phyloP scores from a whole-genome alignment of 2,329 filamentous ascomycete genomes.

The Calonectria henricotiae region DNA sequence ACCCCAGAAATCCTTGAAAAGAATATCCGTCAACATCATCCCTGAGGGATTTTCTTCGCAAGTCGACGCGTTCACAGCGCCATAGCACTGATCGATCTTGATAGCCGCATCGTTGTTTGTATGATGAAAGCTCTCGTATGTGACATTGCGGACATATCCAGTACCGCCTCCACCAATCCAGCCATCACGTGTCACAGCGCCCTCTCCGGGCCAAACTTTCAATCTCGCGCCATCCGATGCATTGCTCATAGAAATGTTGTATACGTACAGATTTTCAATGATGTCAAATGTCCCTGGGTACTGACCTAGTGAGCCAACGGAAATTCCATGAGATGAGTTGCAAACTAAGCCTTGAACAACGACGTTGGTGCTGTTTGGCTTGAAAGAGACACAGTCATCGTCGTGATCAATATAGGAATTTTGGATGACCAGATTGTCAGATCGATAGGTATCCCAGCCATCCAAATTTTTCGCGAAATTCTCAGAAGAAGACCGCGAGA shows the following conservation, averaged over 20 bases:
- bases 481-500: conserved; percentile 67
- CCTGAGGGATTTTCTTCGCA: conserved; percentile 18
- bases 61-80: conserved; percentile 18
- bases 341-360: conserved; percentile 77
- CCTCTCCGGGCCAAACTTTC: conserved; percentile 78
- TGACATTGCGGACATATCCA: conserved; percentile 75
- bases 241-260: conserved; percentile 72
- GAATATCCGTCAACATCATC: conserved; percentile 45
- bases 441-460: conserved; percentile 76
- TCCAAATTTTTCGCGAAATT: conserved; percentile 76
- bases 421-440: conserved; percentile 76
- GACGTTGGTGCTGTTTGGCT: conserved; percentile 80
- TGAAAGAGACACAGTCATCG: conserved; percentile 80
- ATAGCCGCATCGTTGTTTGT: conserved; percentile 69
- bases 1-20: conserved; percentile 50
- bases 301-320: conserved; percentile 80
- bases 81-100: conserved; percentile 47
- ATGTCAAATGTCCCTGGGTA: conserved; percentile 76
- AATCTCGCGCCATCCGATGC: conserved; percentile 77
- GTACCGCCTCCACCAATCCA: conserved; percentile 70
- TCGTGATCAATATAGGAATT: conserved; percentile 69
- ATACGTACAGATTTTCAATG: conserved; percentile 77
- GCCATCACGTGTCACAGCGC: conserved; percentile 59
- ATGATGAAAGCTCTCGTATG: conserved; percentile 75
- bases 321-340: conserved; percentile 80